Conservation (phyloP, 1,284 basidiomycete species). For the Trichosporon sp. region DNA sequence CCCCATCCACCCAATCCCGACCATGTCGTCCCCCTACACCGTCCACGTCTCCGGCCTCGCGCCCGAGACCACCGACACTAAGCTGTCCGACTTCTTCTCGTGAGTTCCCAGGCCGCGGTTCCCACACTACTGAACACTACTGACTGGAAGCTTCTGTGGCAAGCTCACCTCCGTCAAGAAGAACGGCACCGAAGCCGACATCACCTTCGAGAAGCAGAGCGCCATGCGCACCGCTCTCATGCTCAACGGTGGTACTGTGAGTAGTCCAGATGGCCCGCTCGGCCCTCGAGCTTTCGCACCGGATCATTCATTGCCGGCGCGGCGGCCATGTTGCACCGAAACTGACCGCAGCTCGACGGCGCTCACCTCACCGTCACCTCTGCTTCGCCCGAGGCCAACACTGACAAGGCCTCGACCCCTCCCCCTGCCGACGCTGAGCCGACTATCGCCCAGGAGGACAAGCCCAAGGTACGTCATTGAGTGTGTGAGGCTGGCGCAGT, state of each 20-base stretch:
- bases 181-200: constrained; percentile 45
- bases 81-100: constrained; percentile 50
- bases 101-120: not conserved
- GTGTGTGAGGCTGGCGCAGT: constrained; percentile 4
- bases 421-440: constrained; percentile 31
- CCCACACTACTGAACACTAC: not conserved
- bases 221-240: constrained; percentile 50
- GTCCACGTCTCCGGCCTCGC: constrained; percentile 50
- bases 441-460: constrained; percentile 50
- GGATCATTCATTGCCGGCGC: not conserved
- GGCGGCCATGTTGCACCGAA: too few species aligned
- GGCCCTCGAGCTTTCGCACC: not conserved
- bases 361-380: constrained; percentile 51
- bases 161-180: constrained; percentile 48
- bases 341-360: constrained; percentile 42
- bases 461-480: constrained; percentile 44
- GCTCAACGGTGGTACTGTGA: constrained; percentile 50
- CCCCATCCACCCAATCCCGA: not conserved
- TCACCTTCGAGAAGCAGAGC: constrained; percentile 50
- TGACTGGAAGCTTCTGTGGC: constrained; percentile 40
- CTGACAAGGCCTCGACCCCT: constrained; percentile 38
- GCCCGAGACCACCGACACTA: constrained; percentile 48
- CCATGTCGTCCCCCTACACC: constrained; percentile 35
- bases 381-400: constrained; percentile 34
- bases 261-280: constrained; percentile 15